Base-by-base conservation (phyloP, 768 basidiomycete genomes). In the Pleurotus eryngii region DNA sequence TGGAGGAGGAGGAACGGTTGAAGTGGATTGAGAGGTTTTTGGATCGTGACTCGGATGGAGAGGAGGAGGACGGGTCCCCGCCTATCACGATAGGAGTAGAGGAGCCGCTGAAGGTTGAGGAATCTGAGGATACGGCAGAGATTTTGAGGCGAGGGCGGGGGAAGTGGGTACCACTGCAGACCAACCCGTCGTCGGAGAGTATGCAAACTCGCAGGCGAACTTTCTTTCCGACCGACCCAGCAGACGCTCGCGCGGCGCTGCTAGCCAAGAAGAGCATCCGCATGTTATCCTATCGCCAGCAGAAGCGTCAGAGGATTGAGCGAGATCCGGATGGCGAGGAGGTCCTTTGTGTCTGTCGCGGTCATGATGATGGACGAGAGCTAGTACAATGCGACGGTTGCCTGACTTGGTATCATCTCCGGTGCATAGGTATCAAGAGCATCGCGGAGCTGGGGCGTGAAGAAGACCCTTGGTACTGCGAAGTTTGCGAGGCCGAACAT, bases 321-420 rank as follows among this genome's bases (percentile, higher is more conserved):
- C 37, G 27, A 8, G 74, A 76, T 12, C 75, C 73, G 9, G 76
- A 76, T 11, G 80, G 80, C 4, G 80, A 79, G 9, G 81, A 81
- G 48, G 69, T 78, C 15, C 64, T 85, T 15, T 93, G 91, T 66
- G 75, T 88, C 24, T 92, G 90, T 66, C 70, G 74, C 43, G 86
- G 84, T 15, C 74, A 71, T 8, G 86, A 89, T 62, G 87, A 90
- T 58, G 90, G 86, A 3, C 75, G 86, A n/a, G 81, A 84, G 57
- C 76, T 90, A 46, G 92, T 93, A 30, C 91, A 92, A 64, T 94
- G 91, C 62, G 90, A 93, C 63, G 77, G 78, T 3, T 94, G 91
- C 68, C 76, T 82, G 66, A 85, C 76, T 14, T 94, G 91, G 91
- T 92, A 88, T 66, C 91, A 94, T 70, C 76, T 91, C 30, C 72